Evolutionary conservation across 2,329 filamentous ascomycete species (phyloP).

Genomic region (Alternaria longipes): DNA sequence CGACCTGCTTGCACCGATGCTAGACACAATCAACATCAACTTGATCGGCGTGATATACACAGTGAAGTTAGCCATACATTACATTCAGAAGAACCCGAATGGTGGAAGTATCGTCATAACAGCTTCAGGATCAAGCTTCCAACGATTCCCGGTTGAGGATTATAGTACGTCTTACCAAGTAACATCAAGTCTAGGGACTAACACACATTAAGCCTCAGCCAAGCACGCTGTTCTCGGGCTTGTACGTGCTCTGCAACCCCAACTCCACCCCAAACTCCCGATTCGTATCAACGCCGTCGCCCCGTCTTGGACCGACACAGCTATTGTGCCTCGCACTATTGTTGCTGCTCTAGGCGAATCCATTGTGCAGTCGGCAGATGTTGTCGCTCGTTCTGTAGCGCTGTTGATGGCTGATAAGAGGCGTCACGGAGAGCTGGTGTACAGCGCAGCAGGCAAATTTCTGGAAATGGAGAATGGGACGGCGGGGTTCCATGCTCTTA

Average conservation of each 20-base stretch:
- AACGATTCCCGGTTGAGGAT: conserved; percentile 35
- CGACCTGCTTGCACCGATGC: conserved; percentile 37
- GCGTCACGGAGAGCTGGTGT: conserved; percentile 40
- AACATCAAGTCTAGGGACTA: background rate
- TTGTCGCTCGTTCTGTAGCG: conserved; percentile 34
- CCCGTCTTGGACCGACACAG: conserved; percentile 44
- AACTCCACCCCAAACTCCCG: conserved; percentile 34
- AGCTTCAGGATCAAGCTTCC: conserved; percentile 42
- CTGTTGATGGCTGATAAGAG: conserved; percentile 40
- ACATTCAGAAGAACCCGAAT: conserved; percentile 35
- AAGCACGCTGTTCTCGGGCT: conserved; percentile 48
- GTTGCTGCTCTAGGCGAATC: conserved; percentile 27
- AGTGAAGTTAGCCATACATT: conserved; percentile 40
- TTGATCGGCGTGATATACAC: conserved; percentile 43
- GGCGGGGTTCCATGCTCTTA: conserved; percentile 29
- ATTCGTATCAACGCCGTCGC: conserved; percentile 48
- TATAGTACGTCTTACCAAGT: conserved; percentile 34
- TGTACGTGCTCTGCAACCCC: conserved; percentile 33
- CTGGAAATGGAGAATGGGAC: conserved; percentile 43
- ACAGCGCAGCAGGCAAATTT: conserved; percentile 35
- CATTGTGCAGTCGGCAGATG: conserved; percentile 34
- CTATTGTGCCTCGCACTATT: conserved; percentile 28
- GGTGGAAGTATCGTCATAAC: conserved; percentile 48
- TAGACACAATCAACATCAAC: conserved; percentile 42
- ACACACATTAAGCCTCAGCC: conserved; percentile 30